Conservation (phyloP, 148 eudicot species). For the Chenopodium suecicum region DNA sequence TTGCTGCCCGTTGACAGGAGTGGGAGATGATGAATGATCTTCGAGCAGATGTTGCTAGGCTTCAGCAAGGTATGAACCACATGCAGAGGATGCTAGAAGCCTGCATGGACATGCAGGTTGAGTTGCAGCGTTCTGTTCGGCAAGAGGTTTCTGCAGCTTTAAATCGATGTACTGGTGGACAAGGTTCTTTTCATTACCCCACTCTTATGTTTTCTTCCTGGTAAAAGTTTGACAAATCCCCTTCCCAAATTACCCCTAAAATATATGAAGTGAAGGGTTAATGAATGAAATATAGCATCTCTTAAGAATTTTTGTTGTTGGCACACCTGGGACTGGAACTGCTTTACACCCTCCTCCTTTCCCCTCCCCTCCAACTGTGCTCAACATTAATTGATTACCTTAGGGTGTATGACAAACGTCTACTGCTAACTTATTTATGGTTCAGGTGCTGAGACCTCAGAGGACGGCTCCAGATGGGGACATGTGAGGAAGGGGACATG, state of each 20-base stretch:
- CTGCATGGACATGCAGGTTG: constrained; percentile 99
- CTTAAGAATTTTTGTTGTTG: neutral
- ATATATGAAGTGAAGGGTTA: neutral
- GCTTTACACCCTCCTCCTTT: no score
- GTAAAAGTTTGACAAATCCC: neutral
- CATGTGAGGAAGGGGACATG: constrained; percentile 89
- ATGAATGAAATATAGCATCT: neutral
- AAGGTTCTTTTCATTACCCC: constrained; percentile 40
- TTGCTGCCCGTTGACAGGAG: constrained; percentile 50
- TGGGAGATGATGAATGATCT: constrained; percentile 98
- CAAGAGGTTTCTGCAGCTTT: constrained; percentile 99
- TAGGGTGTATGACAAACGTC: neutral
- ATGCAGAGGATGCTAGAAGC: constrained; percentile 98
- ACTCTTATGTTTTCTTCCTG: neutral
- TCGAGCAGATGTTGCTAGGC: constrained; percentile 82
- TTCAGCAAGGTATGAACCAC: constrained; percentile 97
- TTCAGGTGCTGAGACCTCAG: constrained; percentile 69
- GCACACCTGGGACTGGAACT: neutral
- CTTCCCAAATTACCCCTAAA: neutral
- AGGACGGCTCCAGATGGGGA: constrained; percentile 93
- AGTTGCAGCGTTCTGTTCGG: constrained; percentile 92
- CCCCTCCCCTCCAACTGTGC: neutral
- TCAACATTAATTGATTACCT: neutral
- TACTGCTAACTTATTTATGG: constrained; percentile 17
- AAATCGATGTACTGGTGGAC: constrained; percentile 61